Base-by-base conservation (phyloP, 805 yeast genomes). In the Wickerhamomyces strasburgensis region DNA sequence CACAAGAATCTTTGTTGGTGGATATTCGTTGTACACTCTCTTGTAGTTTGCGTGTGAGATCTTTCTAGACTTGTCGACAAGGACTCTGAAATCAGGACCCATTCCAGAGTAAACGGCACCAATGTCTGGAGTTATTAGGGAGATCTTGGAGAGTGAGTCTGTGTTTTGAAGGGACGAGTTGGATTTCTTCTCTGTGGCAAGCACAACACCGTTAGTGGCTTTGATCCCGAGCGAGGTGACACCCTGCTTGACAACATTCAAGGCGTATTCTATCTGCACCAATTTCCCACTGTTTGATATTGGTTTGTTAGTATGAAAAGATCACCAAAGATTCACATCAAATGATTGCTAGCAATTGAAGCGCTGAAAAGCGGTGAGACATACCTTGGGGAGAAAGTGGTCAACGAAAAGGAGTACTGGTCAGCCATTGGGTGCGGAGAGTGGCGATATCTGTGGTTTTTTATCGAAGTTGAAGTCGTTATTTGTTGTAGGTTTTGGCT, bases 31-130 rank as follows among this genome's bases (percentile, higher is more conserved):
- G 67, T 90, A 93, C 43, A 89, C 71, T 58, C 96, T 78, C 67
- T 90, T 89, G 65, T 93, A 93, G 56, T 83, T 76, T 16, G 96
- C 80, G 61, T 93, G 98, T 30, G 97, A 85, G 42, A 84, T 80
- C 62, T 87, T 89, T 53, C 99, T 78, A 9, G 98, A 87, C 61
- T 84, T 84, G 65, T 93, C 98, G 34, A 89, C 87, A 24, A 93
- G 73, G 13, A 93, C 95, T 47, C 99, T 75, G 68, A 84, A 93
- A 61, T 93, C 99, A 16, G 99, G 98, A 18, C 98, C 98, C 98
- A 93, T 89, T 14, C 99, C 99, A 6, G 96, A 74, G 64, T 93
- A 93, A 4, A 95, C 89, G 73, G 93, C 87, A 40, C 97, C 98
- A 51, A 90, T 84, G 58, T 93, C 88, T 26, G 98, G 98, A 5